Conservation (phyloP, 2,329 filamentous ascomycete genomes). For the Talaromyces piceae region DNA sequence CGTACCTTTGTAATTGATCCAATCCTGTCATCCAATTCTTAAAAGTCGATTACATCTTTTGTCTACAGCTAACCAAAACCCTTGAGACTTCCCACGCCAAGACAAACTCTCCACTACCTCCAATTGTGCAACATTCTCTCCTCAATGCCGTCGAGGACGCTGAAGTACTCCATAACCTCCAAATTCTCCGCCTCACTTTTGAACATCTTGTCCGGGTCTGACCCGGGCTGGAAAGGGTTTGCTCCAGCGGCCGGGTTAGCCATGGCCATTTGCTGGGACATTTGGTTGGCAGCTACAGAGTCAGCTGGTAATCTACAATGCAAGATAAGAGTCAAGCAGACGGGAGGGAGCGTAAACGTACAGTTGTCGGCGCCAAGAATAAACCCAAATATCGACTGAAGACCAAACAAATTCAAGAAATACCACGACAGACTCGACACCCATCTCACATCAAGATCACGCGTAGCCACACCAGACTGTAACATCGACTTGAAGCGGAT, state of each 20-base stretch:
- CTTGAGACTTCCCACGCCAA: too few species aligned
- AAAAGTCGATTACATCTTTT: too few species aligned
- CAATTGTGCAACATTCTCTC: constrained; percentile 62
- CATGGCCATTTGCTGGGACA: constrained; percentile 73
- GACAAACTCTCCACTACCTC: constrained; percentile 15
- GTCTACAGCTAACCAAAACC: background rate
- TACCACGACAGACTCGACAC: constrained; percentile 99
- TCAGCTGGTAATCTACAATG: background rate
- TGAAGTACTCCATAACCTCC: constrained; percentile 89
- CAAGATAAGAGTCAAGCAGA: constrained; percentile 2
- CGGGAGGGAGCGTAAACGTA: constrained; percentile 44
- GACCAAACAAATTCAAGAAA: constrained; percentile 91
- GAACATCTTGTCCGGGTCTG: constrained; percentile 95
- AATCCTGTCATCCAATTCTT: too few species aligned
- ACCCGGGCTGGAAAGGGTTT: constrained; percentile 81
- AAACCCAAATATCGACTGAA: constrained; percentile 96
- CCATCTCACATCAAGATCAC: constrained; percentile 95
- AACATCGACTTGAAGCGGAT: constrained; percentile 99
- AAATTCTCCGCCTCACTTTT: constrained; percentile 88
- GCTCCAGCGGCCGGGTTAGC: constrained; percentile 60
- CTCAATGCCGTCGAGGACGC: constrained; percentile 81
- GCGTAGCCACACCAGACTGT: constrained; percentile 90
- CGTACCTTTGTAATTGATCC: too few species aligned
- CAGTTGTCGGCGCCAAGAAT: constrained; percentile 92
- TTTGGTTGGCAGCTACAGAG: constrained; percentile 71